Base-by-base conservation (phyloP, 208 protist genomes). In the Trypanosoma congolense region DNA sequence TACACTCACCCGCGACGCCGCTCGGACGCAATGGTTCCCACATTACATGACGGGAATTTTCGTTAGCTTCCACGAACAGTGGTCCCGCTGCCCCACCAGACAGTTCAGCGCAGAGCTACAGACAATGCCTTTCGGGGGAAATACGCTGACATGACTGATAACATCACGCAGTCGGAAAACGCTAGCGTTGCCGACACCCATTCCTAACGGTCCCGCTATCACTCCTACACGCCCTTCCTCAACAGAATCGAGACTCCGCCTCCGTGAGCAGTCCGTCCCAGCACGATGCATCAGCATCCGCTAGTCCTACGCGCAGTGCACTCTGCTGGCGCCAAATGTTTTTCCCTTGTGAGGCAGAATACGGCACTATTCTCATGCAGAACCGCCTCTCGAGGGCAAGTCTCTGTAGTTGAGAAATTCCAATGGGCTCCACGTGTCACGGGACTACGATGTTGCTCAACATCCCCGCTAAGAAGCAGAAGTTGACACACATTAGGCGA, bases 171-270 rank as follows among this genome's bases (percentile, higher is more conserved):
- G n/a, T n/a, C n/a, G n/a, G n/a, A n/a, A n/a, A n/a, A n/a, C n/a
- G n/a, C n/a, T n/a, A n/a, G n/a, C 46, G 4, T 65, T 38, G 2
- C n/a, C n/a, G n/a, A n/a, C n/a, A n/a, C n/a, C n/a, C n/a, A n/a
- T n/a, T n/a, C n/a, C n/a, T n/a, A n/a, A n/a, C n/a, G n/a, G n/a
- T n/a, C n/a, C n/a, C n/a, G n/a, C n/a, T n/a, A n/a, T n/a, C n/a
- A n/a, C n/a, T n/a, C n/a, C n/a, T n/a, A n/a, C n/a, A n/a, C n/a
- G n/a, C n/a, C n/a, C n/a, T n/a, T n/a, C n/a, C 36, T 28, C 1
- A 65, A 29, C 0, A 65, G n/a, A 19, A 65, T 56, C 2, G 49
- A 65, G 2, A 45, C 49, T 4, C 59, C 59, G 4, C 25, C 49
- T 21, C 49, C 59, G 47, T 14, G 49, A 49, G 12, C 42, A 43